Conservation (phyloP, 1,139 yeast species). For the Saccharomyces uvarum region DNA sequence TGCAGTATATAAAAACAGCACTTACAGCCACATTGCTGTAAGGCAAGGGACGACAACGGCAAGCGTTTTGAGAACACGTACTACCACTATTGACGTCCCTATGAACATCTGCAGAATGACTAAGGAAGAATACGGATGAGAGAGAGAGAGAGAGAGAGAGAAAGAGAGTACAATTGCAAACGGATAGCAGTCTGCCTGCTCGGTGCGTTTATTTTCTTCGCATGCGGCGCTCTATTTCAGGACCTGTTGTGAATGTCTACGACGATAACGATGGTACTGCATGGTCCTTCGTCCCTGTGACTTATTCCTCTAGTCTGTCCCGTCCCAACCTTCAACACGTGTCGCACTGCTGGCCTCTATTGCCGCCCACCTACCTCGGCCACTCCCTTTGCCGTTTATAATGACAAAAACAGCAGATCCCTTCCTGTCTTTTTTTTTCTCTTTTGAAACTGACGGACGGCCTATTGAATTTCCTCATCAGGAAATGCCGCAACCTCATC, state of each 20-base stretch:
- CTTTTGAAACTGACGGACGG: not conserved
- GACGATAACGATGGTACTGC: too few species aligned
- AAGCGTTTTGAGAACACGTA: not conserved
- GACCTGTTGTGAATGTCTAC: too few species aligned
- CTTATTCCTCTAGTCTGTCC: not conserved
- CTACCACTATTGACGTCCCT: not conserved
- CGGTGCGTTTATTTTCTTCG: too few species aligned
- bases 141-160: too few species aligned
- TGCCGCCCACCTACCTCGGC: not conserved
- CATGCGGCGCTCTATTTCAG: too few species aligned
- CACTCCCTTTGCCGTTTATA: not conserved
- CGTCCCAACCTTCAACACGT: not conserved
- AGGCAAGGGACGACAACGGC: not conserved
- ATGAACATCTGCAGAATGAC: not conserved
- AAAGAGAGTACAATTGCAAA: too few species aligned
- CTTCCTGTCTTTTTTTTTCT: not conserved
- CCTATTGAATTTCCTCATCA: not conserved
- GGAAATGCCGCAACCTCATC: not conserved
- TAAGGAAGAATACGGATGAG: too few species aligned
- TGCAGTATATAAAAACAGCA: not conserved
- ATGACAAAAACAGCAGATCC: not conserved
- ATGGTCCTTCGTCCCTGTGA: too few species aligned
- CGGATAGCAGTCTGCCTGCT: too few species aligned
- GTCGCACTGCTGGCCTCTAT: not conserved
- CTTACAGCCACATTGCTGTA: not conserved